Base-by-base conservation (phyloP, 495 filamentous ascomycete species). In the Chaetomidium leptoderma region DNA sequence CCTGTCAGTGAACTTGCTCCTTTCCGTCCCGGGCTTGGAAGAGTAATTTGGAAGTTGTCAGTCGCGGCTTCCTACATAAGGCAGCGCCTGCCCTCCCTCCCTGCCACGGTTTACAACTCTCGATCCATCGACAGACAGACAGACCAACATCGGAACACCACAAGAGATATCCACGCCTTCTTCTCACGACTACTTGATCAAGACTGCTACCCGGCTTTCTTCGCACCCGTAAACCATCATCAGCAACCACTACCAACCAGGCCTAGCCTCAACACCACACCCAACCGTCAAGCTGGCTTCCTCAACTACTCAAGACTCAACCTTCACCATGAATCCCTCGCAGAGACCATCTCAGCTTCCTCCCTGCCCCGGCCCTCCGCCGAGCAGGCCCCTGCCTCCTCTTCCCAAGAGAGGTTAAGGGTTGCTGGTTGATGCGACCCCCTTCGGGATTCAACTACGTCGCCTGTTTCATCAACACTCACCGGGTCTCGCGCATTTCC, bases 331-430 rank as follows among this genome's bases (percentile, higher is more conserved):
- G 62, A 86, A 87, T 84, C 83, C 84, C 79, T 78, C 75, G 19
- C 80, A 88, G 74, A 83, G 83, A 66, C 81, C 86, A 51, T 83
- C 83, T 65, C 79, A 83, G 61, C 85, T 91, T 62, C 89, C 89
- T 79, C 89, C 89, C 63, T 91, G 87, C 82, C 89, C 89, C 4
- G 89, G 89, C 66, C 89, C 89, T 60, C 89, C 89, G 67, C 89
- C 89, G 36, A 89, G 84, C 75, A 82, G 89, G 58, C 89, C 89
- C 75, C 85, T 92, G 19, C 89, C 89, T 69, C 88, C 88, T 69
- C 81, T 90, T 36, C 88, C 88, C 66, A 88, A 88, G 78, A 83
- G 86, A 72, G 78, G 69, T 62, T 75, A 76, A 61, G 45, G 49
- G 55, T 39, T 24, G 45, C 29, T 7, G 40, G 23, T 10, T n/a